Base-by-base conservation (phyloP, 495 filamentous ascomycete species). In the Terfezia claveryi region DNA sequence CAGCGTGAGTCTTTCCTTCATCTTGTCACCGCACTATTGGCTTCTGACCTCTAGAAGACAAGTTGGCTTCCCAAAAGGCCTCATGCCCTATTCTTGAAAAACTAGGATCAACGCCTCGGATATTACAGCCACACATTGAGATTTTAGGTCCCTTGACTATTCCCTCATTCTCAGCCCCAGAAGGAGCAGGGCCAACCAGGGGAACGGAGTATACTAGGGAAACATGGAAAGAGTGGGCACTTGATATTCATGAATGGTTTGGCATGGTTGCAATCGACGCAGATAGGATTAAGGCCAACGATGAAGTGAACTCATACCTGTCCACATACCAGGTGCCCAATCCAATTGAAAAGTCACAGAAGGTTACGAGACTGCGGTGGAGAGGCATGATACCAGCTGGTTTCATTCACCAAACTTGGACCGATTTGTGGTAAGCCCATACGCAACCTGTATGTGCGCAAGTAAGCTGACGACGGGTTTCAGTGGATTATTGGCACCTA, bases 201-300 rank as follows among this genome's bases (percentile, higher is more conserved):
- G 74, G 80, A 14, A 59, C 63, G 4, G 59, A 62, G 37, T 65
- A 65, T 54, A 53, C 58, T 38, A 38, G 63, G 9, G 63, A 65
- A 17, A 52, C 64, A 32, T 65, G 63, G 63, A 53, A 57, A 32
- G 63, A 65, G 14, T 76, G 74, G 59, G 75, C 77, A 36, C 72
- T 75, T 2, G 77, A 81, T 12, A 61, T 85, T 10, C 79, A 85
- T 32, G 91, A 98, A 68, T 98, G 87, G 85, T 68, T 95, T 2
- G 80, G 81, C 23, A 71, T 98, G 54, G 69, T 83, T 10, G 72
- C 76, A 11, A 74, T 89, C 2, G 65, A 73, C 12, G 63, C 63
- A 32, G 62, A 65, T 54, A 77, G 87, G 32, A 66, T 95, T 7
- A 66, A 68, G 14, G 68, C 66, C 11, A 67, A 69, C n/a, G 86